Percentiles rank a stretch among this genome's conserved stretches.
These are phyloP conservation scores for Calonectria pauciramosa DNA, from an alignment of 2,329 filamentous ascomycete species.

Conservation along the genomic window DNA sequence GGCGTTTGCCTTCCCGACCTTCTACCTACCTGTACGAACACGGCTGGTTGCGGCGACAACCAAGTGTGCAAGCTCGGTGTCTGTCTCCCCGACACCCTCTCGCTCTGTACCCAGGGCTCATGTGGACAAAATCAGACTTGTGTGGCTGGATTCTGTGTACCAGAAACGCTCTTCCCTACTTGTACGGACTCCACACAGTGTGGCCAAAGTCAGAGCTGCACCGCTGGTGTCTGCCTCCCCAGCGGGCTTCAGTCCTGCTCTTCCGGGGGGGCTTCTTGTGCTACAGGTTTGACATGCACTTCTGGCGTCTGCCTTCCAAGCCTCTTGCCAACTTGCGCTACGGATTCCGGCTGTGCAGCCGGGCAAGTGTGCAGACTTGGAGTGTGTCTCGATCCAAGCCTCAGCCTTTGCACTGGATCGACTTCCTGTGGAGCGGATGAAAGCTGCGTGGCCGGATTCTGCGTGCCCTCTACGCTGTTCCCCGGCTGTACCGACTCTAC, in stretches of 20 bases:
- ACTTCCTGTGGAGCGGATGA: not conserved
- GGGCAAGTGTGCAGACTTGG: not conserved
- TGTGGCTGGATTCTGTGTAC: conserved; percentile 9
- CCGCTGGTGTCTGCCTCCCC: conserved; percentile 3
- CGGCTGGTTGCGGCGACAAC: not conserved
- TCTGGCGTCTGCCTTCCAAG: not conserved
- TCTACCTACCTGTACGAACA: not conserved
- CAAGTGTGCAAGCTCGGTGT: conserved; percentile 9
- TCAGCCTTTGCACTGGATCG: not conserved
- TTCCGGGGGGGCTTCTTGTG: not conserved
- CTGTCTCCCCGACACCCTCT: not conserved
- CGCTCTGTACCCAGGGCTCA: not conserved
- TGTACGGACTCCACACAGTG: not conserved
- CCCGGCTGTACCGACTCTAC: not conserved
- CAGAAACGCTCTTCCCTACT: not conserved
- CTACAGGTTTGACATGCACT: not conserved
- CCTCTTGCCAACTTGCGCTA: not conserved
- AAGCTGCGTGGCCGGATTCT: conserved; percentile 4
- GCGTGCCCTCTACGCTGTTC: not conserved
- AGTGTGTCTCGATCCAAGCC: not conserved
- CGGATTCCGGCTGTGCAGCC: not conserved
- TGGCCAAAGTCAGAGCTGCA: not conserved
- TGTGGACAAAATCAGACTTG: not conserved
- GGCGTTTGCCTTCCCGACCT: not conserved
- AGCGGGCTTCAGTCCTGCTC: not conserved